Conservation (phyloP, 805 yeast species). For the Starmerella scarabaei region DNA sequence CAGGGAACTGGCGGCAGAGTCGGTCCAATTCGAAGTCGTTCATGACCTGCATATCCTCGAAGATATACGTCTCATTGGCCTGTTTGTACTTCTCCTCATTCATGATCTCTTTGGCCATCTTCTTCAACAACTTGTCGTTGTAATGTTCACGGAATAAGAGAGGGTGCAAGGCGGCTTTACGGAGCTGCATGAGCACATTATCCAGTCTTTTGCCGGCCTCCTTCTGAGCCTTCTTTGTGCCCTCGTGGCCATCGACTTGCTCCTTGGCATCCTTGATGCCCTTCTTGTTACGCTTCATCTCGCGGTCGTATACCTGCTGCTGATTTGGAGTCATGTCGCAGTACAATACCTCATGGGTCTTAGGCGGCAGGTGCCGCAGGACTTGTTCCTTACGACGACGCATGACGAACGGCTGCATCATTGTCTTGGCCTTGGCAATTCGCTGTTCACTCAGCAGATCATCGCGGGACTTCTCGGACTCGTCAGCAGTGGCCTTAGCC, state of each 20-base stretch:
- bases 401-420: slow-evolving; percentile 96
- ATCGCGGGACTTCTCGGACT: slow-evolving; percentile 20
- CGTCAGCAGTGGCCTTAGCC: slow-evolving; percentile 49
- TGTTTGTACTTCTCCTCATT: slow-evolving; percentile 62
- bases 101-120: slow-evolving; percentile 72
- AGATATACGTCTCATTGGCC: slow-evolving; percentile 66
- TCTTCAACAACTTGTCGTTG: slow-evolving; percentile 38
- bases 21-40: slow-evolving; percentile 75
- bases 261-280: slow-evolving; percentile 20
- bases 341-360: slow-evolving; percentile 46
- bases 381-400: slow-evolving; percentile 90
- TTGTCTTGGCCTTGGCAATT: slow-evolving; percentile 80
- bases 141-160: slow-evolving; percentile 60
- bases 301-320: slow-evolving; percentile 52
- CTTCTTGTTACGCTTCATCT: slow-evolving; percentile 31
- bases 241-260: slow-evolving; percentile 23
- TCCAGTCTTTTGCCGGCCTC: slow-evolving; percentile 36
- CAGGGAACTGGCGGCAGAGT: slow-evolving; percentile 59
- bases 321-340: slow-evolving; percentile 45
- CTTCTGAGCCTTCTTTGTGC: slow-evolving; percentile 21
- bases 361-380: slow-evolving; percentile 72
- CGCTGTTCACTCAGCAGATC: slow-evolving; percentile 74
- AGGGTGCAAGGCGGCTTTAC: slow-evolving; percentile 92
- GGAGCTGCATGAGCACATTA: slow-evolving; percentile 71
- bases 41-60: slow-evolving; percentile 93